Evolutionary conservation across 257 asterid genomes (phyloP).

Genomic region (Linaria vulgaris): DNA sequence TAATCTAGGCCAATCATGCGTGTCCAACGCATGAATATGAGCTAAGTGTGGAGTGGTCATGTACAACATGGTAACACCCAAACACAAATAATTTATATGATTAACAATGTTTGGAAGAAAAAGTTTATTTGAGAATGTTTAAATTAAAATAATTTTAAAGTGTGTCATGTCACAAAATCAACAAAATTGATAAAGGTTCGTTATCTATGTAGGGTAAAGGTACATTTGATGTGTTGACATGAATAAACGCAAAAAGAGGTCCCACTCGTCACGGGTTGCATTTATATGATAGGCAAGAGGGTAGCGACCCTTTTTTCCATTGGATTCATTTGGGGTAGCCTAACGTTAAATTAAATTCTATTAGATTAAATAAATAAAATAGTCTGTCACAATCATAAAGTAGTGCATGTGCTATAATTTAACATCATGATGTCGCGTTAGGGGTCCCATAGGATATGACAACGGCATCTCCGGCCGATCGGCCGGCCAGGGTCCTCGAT

Average conservation of each 20-base stretch:
- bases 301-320: slow-evolving; percentile 10
- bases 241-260: not conserved
- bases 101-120: too few species aligned
- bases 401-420: slow-evolving; percentile 20
- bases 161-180: too few species aligned
- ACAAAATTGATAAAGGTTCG: not conserved
- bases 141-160: too few species aligned
- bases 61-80: too few species aligned
- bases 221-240: not conserved
- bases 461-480: slow-evolving; percentile 31
- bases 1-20: too few species aligned
- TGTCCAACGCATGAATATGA: too few species aligned
- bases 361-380: not conserved
- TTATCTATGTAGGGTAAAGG: not conserved
- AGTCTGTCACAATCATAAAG: slow-evolving; percentile 12
- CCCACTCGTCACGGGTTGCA: slow-evolving; percentile 32
- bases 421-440: not conserved
- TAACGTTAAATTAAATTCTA: not conserved
- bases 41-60: too few species aligned
- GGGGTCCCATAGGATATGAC: slow-evolving; percentile 29
- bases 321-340: slow-evolving; percentile 17
- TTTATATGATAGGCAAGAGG: not conserved
- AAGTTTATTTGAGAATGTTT: too few species aligned
- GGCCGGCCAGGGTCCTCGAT: slow-evolving; percentile 6
- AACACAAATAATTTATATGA: too few species aligned